Evolutionary conservation across 768 basidiomycete genomes (phyloP), one percentile per base, ranked within the genome.

Genomic region (Podaxis sp.): DNA sequence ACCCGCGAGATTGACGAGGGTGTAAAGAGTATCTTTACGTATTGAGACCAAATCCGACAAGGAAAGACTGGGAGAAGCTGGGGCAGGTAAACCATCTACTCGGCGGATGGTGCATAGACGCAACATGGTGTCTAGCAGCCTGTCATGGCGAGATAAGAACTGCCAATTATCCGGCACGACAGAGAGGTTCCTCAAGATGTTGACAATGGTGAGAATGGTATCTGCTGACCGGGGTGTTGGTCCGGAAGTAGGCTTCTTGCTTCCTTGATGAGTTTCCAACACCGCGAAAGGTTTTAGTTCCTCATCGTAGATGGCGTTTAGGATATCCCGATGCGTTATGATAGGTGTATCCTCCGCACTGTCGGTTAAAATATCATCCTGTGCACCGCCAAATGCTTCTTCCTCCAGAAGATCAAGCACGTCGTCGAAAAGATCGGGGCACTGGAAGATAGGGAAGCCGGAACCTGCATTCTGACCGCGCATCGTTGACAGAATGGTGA

Each of bases 121-220:
- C 27, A 94, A 79, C 54, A 95, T 68, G 27, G 91, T 68, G 67
- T 86, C 83, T 38, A 93, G 73, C 12, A 91, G 72, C 55, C 87
- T 80, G 5, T 83, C 81, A 63, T 92, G 86, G 43, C 77, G 81
- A 1, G 87, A 82, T 68, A 96, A 79, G 68, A 84, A 86, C 49
- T 78, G 77, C 64, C 81, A 72, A 68, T 96, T 96, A 65, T 96
- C 90, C 6, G 74, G 76, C 61, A 88, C 78, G 64, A 87, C 77
- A n/a, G 91, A 86, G 66, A 97, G 80, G 76, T 96, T 97, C 51
- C 94, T 91, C 57, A 98, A 78, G 69, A 98, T 86, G 72, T 91
- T 94, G 50, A 88, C 73, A 57, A 90, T 79, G 17, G 86, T 77
- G 29, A 93, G 80, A 53, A 95, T 78, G 57, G 88, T 76, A 65